These are phyloP conservation scores for Leccinum arenicola DNA, from an alignment of 768 basidiomycete genomes.

Conservation along the genomic window DNA sequence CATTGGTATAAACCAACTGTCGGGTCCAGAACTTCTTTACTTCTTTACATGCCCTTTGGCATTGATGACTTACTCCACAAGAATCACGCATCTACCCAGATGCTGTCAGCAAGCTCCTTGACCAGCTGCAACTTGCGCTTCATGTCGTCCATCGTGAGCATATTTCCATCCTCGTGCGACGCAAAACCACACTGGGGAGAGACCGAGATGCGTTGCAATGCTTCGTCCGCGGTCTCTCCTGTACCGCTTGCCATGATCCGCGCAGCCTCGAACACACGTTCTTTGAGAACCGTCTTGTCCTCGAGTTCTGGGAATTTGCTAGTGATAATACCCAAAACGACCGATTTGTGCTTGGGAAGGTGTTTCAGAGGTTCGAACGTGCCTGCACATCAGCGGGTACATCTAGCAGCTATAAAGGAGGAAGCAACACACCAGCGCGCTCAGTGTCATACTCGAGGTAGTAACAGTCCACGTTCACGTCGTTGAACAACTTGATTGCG, in stretches of 20 bases:
- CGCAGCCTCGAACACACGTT: neutral
- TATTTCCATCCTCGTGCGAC: neutral
- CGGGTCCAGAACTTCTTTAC: neutral
- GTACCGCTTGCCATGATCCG: neutral
- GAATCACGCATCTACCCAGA: neutral
- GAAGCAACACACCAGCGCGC: neutral
- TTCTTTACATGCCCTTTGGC: neutral
- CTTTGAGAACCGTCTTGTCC: neutral
- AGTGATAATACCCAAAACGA: neutral
- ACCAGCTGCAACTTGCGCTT: neutral
- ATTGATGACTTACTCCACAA: neutral
- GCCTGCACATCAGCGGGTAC: neutral
- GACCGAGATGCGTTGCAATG: neutral
- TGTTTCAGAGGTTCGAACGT: conserved; percentile 22
- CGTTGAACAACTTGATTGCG: conserved; percentile 43
- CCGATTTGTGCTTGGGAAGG: neutral
- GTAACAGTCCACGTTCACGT: conserved; percentile 18
- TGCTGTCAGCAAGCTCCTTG: neutral
- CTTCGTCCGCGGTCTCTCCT: neutral
- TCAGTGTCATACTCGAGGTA: neutral
- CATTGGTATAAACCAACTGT: neutral
- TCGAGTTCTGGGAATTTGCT: neutral
- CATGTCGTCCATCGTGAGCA: neutral
- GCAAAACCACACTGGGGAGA: neutral
- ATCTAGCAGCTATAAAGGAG: neutral